Conservation (phyloP, 345 rosid genomes). For the Stellera chamaejasme region DNA sequence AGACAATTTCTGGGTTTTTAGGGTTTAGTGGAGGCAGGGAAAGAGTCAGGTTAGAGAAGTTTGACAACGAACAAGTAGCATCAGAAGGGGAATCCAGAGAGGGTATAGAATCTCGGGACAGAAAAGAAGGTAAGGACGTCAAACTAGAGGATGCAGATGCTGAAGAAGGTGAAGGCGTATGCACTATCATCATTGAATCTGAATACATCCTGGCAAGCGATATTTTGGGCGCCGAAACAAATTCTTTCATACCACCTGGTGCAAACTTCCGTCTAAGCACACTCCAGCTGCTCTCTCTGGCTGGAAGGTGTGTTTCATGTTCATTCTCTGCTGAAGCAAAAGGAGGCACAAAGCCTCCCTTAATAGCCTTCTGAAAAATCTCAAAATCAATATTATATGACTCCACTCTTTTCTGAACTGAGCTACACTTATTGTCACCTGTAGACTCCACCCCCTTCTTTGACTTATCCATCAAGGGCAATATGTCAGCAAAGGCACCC, state of each 20-base stretch:
- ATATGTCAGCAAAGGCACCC: conserved; percentile 69
- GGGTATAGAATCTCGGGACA: conserved; percentile 66
- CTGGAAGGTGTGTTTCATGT: conserved; percentile 87
- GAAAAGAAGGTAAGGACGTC: conserved; percentile 55
- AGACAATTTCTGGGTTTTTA: conserved; percentile 21
- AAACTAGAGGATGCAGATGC: conserved; percentile 34
- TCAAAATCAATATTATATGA: conserved; percentile 85
- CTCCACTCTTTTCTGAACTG: conserved; percentile 68
- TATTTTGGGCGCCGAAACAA: conserved; percentile 52
- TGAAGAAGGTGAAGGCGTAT: conserved; percentile 33
- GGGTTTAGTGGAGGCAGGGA: conserved; percentile 23
- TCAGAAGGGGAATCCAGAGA: conserved; percentile 66
- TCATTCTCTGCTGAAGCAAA: conserved; percentile 76
- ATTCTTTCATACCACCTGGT: conserved; percentile 60
- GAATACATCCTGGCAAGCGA: conserved; percentile 81
- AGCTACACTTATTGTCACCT: conserved; percentile 30
- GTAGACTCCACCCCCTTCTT: conserved; percentile 22
- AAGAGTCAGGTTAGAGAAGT: conserved; percentile 49
- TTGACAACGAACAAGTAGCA: conserved; percentile 47
- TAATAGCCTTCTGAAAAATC: conserved; percentile 73
- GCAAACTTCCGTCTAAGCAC: conserved; percentile 78
- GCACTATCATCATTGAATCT: conserved; percentile 89
- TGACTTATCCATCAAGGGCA: conserved; percentile 69
- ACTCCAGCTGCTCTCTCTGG: conserved; percentile 95
- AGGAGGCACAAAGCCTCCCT: conserved; percentile 93